Conservation (phyloP, 2,329 filamentous ascomycete species). For the Penicillium sp. region DNA sequence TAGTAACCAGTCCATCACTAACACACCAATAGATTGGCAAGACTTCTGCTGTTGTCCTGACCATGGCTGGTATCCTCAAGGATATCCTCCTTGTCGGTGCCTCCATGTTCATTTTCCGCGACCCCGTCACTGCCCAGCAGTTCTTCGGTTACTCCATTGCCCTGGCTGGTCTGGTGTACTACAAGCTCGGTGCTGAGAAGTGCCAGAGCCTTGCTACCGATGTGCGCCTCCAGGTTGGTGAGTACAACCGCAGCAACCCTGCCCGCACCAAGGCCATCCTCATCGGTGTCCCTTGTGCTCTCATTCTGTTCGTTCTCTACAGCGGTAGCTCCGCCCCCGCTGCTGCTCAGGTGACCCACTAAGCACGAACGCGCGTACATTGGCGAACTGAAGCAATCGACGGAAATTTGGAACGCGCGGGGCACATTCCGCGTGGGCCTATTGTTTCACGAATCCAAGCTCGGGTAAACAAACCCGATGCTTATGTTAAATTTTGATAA, state of each 20-base stretch:
- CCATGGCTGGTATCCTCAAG: slow-evolving; percentile 78
- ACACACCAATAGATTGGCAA: slow-evolving; percentile 62
- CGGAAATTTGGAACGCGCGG: slow-evolving; percentile 1
- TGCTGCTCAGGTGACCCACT: slow-evolving; percentile 18
- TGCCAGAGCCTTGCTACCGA: slow-evolving; percentile 53
- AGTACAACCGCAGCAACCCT: slow-evolving; percentile 28
- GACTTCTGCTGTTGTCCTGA: slow-evolving; percentile 79
- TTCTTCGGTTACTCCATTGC: slow-evolving; percentile 74
- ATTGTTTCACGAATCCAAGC: slow-evolving; percentile 11
- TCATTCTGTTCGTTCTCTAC: slow-evolving; percentile 25
- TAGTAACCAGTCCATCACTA: slow-evolving; percentile 4
- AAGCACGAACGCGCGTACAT: slow-evolving; percentile 2
- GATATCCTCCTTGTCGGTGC: slow-evolving; percentile 75
- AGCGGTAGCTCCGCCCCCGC: slow-evolving; percentile 17
- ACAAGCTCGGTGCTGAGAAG: slow-evolving; percentile 60
- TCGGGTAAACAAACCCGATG: slow-evolving; percentile 1
- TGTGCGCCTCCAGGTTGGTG: slow-evolving; percentile 38
- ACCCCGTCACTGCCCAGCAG: slow-evolving; percentile 67
- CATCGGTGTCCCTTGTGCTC: slow-evolving; percentile 17
- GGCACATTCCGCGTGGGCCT: neutral
- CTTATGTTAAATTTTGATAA: slow-evolving; percentile 21
- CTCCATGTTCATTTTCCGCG: slow-evolving; percentile 73
- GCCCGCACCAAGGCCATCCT: slow-evolving; percentile 22
- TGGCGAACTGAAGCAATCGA: slow-evolving; percentile 7
- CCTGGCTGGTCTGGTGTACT: slow-evolving; percentile 61